Base-by-base conservation (phyloP, 2,329 filamentous ascomycete species). In the Stemphylium beticola region DNA sequence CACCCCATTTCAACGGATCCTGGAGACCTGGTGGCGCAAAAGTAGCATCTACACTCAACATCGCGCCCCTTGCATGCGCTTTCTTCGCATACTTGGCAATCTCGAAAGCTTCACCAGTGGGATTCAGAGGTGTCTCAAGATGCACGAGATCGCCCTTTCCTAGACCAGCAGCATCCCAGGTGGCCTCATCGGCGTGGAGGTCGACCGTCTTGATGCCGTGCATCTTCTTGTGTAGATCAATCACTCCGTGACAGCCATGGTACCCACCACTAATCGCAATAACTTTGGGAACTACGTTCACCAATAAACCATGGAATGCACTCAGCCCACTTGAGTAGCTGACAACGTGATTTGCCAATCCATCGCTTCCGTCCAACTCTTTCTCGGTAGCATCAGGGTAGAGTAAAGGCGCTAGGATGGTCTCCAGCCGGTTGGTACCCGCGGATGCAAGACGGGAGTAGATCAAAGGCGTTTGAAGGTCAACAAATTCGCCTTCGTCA, bases 101-200 rank as follows among this genome's bases (percentile, higher is more conserved):
- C 66, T 91, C 81, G 64, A 85, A 88, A 1, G 92, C 92, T 66
- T 89, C 87, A 45, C 95, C 95, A 1, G 89, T 89, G 0, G 95
- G 95, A 76, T 99, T 99, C 34, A 97, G 81, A 0, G 95, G 95
- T 4, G 93, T 98, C 79, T 99, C 95, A 45, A 98, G 82, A 73
- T 96, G 91, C 46, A 99, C 83, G 3, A 98, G 80, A 73, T 98
- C 95, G 2, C 93, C 93, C 3, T 84, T 78, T 20, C 86, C 82
- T 2, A 98, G 81, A 31, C 87, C 83, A 36, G 85, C 83, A 12
- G 83, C 80, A 8, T 86, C 80, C 68, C 86, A 90, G 66, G 89
- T 84, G 12, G 61, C 55, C 7, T 79, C 74, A 52, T 64, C 57
- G 36, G 79, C 77, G 57, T 78, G 76, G 5, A 98, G 83, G 18